Evolutionary conservation across 257 asterid genomes (phyloP).

Genomic region (Gynochthodes officinalis): DNA sequence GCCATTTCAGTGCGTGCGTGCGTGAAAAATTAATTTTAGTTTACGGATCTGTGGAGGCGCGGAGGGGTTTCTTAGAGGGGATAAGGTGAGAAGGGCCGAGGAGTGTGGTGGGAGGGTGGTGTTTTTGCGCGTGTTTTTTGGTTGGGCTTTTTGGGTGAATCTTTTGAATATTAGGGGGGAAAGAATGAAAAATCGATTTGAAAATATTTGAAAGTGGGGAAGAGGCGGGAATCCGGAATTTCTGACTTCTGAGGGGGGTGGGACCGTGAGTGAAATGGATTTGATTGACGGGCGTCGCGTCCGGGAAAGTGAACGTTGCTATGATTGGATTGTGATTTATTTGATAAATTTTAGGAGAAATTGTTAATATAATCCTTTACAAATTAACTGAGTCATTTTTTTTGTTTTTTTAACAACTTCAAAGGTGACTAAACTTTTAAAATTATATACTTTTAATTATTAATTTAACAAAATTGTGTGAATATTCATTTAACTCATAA

Average conservation of each 20-base stretch:
- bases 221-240: constrained; percentile 20
- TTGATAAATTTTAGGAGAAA: too few relatives aligned
- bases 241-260: too few relatives aligned
- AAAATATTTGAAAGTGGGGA: neutral
- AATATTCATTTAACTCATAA: too few relatives aligned
- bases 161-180: neutral
- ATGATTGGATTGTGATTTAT: too few relatives aligned
- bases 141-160: neutral
- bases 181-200: neutral
- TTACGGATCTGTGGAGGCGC: neutral
- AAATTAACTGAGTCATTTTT: too few relatives aligned
- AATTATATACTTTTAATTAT: too few relatives aligned
- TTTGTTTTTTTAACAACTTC: too few relatives aligned
- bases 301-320: neutral
- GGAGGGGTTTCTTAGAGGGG: neutral
- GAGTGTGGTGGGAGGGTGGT: neutral
- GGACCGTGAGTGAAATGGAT: neutral
- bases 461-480: too few relatives aligned
- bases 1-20: neutral
- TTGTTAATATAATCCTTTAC: too few relatives aligned
- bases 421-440: too few relatives aligned
- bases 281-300: neutral
- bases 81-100: neutral
- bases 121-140: neutral
- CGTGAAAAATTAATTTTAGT: neutral